Evolutionary conservation across 805 yeast genomes (phyloP).

Genomic region (Myxozyma udenii): DNA sequence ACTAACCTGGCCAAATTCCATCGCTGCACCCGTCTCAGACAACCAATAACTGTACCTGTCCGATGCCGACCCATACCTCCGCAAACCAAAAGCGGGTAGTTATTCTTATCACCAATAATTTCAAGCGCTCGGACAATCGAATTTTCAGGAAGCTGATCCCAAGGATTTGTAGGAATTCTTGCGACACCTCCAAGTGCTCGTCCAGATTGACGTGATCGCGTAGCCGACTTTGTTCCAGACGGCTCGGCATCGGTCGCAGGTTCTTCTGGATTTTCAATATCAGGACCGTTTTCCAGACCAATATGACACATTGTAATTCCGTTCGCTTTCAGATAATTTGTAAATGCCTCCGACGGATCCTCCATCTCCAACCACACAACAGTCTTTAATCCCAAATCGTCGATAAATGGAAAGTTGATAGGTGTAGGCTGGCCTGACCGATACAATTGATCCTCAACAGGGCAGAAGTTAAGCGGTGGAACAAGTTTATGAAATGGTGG

Average conservation of each 20-base stretch:
- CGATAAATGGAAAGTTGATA: constrained; percentile 82
- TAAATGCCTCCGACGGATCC: constrained; percentile 85
- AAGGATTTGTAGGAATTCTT: constrained; percentile 61
- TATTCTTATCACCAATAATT: constrained; percentile 65
- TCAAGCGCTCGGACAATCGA: constrained; percentile 77
- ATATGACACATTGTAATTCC: constrained; percentile 77
- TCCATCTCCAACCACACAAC: constrained; percentile 94
- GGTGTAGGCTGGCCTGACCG: constrained; percentile 93
- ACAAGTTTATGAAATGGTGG: constrained; percentile 70
- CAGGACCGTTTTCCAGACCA: constrained; percentile 57
- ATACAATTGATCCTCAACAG: constrained; percentile 83
- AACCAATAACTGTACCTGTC: constrained; percentile 95
- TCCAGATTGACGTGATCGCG: neutral
- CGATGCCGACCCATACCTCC: constrained; percentile 99
- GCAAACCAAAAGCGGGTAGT: constrained; percentile 84
- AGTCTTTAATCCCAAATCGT: constrained; percentile 68
- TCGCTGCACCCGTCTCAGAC: constrained; percentile 87
- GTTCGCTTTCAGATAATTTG: constrained; percentile 73
- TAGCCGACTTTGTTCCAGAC: neutral
- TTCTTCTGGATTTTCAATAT: constrained; percentile 18
- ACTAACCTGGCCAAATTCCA: constrained; percentile 76
- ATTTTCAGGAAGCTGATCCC: constrained; percentile 90
- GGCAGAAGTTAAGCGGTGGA: constrained; percentile 93
- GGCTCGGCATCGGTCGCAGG: neutral
- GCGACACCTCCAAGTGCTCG: neutral